Evolutionary conservation across 176 grass and related monocot genomes (phyloP), one percentile per base, ranked within the genome.

Genomic region (Oryza glumipatula): DNA sequence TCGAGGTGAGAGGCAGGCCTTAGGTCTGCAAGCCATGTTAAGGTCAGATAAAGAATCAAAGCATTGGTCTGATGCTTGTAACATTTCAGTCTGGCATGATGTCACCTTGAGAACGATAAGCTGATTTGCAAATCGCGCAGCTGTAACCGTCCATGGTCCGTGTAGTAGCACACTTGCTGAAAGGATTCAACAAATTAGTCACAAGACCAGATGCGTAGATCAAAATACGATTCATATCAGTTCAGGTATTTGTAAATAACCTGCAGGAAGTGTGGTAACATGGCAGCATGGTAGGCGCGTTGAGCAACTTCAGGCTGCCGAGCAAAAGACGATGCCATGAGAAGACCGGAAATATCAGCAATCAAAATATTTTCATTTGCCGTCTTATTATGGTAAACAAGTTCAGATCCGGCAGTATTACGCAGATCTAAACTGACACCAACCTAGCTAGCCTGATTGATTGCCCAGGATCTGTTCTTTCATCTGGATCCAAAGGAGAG

Each of bases 261-360:
- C 96, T 94, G 96, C 96, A 98, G 60, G 86, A 95, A 45, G 91
- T 92, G 85, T 98, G 96, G 84, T 78, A 89, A 73, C 96, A 98
- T 7, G 96, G 91, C 19, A 98, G 89, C 70, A 87, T 86, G 24
- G 89, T 90, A n/a, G 96, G 96, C 52, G 83, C 74, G 65, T 26
- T 94, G 32, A 98, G 85, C 75, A 98, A 77, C 84, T 95, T 98
- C 28, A 98, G 88, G 58, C 93, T 98, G 93, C 26, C 33, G 73
- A 69, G 52, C 43, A 66, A 58, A 78, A 51, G 10, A 80, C 45
- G 13, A 39, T 26, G 16, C 23, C 6, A 12, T 73, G 38, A 82
- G 24, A 67, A 12, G 16, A 24, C 48, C 5, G 11, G 38, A 10
- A 23, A 73, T 19, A 33, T 15, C 43, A 65, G 33, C 8, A 51